Percentiles rank a stretch among this genome's conserved stretches.
These are phyloP conservation scores for Phaeotremella fagi DNA, from an alignment of 768 basidiomycete species.

Conservation along the genomic window DNA sequence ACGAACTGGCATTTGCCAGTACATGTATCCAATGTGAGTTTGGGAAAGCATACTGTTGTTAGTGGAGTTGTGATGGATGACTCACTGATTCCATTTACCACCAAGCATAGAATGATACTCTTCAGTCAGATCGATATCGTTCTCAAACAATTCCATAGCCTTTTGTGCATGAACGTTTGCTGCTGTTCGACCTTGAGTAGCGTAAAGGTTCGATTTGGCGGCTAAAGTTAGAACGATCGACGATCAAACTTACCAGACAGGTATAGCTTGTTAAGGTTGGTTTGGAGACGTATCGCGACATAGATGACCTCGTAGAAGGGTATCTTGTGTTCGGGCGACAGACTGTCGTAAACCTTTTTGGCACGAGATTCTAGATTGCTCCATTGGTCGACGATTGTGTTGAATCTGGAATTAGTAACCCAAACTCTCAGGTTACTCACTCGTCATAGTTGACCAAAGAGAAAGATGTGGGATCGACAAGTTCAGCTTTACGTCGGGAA, in stretches of 20 bases:
- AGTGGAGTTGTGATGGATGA: too few species aligned
- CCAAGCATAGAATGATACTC: slow-evolving; percentile 60
- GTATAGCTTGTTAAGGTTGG: slow-evolving; percentile 59
- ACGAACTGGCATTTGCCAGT: slow-evolving; percentile 60
- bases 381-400: slow-evolving; percentile 58
- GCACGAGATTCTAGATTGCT: slow-evolving; percentile 54
- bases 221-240: too few species aligned
- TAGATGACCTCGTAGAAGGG: slow-evolving; percentile 66
- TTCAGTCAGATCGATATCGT: slow-evolving; percentile 60
- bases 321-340: slow-evolving; percentile 54
- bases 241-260: too few species aligned
- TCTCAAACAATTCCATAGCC: slow-evolving; percentile 58
- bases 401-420: slow-evolving; percentile 53
- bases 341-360: slow-evolving; percentile 56
- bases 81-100: slow-evolving; percentile 64
- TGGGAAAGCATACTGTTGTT: too few species aligned
- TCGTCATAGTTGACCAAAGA: slow-evolving; percentile 66
- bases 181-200: slow-evolving; percentile 61
- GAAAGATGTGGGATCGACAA: slow-evolving; percentile 60
- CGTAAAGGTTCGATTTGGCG: slow-evolving; percentile 60
- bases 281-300: slow-evolving; percentile 53
- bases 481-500: slow-evolving; percentile 61
- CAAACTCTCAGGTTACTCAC: slow-evolving; percentile 51
- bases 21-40: slow-evolving; percentile 47
- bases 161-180: slow-evolving; percentile 59